Base-by-base conservation (phyloP, 2,329 filamentous ascomycete genomes). In the Eutypella sp. region DNA sequence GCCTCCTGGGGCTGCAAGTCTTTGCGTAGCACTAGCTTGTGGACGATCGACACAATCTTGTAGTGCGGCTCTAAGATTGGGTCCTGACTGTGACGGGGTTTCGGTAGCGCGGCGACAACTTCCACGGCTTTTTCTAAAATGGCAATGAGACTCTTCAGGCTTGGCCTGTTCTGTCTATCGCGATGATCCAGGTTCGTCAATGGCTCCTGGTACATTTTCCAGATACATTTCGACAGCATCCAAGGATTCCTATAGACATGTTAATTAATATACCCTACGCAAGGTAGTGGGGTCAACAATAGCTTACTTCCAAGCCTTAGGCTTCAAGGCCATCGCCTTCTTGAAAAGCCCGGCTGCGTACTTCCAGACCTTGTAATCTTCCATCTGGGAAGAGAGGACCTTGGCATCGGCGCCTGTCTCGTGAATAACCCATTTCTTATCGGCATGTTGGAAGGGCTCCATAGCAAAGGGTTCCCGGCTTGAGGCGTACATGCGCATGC, bases 31-130 rank as follows among this genome's bases (percentile, higher is more conserved):
- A 95, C 86, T 20, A 96, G 75, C 64, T 96, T 96, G 68, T 95
- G 83, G 6, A 90, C 69, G 19, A 93, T 72, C 2, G 87, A 86
- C 29, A 93, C 78, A 18, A 96, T 84, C 68, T 95, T 96, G 73
- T 95, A 96, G 62, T 96, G 90, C 3, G 91, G 91, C 62, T 96
- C 91, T 15, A 96, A 76, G 20, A 95, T 84, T 0, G 88, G 89
- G 49, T 96, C 89, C 48, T 69, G 70, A 18, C 76, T 82, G 60
- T 74, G 71, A 13, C 77, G 70, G 4, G 76, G 76, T 51, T 80
- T 81, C 23, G 76, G 75, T 24, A 77, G 64, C 16, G 68, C 70
- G 6, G 70, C 67, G 1, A 77, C 76, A 2, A 77, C 69, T 44
- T 73, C 61, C 18, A 81, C 67, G 2, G 76, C 68, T 47, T 69